These are phyloP conservation scores for Cercospora brassicicola DNA, from an alignment of 2,329 filamentous ascomycete species.

Conservation along the genomic window DNA sequence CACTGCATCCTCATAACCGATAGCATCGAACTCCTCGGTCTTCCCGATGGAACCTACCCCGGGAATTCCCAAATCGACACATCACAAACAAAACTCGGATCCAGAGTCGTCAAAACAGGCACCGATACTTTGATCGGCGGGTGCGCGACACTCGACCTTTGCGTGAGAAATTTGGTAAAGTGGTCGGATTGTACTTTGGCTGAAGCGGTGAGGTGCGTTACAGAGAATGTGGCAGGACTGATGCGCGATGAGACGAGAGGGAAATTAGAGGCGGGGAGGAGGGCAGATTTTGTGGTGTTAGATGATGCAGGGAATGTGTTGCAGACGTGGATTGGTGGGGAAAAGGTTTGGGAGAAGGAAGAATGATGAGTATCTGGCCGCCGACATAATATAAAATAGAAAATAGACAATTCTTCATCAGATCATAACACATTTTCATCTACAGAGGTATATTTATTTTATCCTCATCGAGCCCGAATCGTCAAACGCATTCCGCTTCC, in stretches of 20 bases:
- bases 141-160: constrained; percentile 53
- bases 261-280: constrained; percentile 47
- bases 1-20: constrained; percentile 56
- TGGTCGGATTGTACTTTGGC: constrained; percentile 52
- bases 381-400: neutral
- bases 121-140: constrained; percentile 58
- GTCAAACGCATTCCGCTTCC: neutral
- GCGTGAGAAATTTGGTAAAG: constrained; percentile 51
- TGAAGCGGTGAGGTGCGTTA: constrained; percentile 52
- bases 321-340: constrained; percentile 54
- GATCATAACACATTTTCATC: constrained; percentile 8
- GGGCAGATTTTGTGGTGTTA: constrained; percentile 53
- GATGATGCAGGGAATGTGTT: constrained; percentile 49
- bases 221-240: constrained; percentile 53
- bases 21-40: constrained; percentile 55
- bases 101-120: constrained; percentile 52
- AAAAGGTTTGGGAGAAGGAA: constrained; percentile 46
- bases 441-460: constrained; percentile 2
- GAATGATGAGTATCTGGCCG: too few species aligned
- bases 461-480: neutral
- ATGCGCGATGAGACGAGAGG: constrained; percentile 52
- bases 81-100: constrained; percentile 52
- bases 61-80: constrained; percentile 53
- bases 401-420: neutral
- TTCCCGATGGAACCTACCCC: constrained; percentile 54